Evolutionary conservation across 1,139 yeast genomes (phyloP).

Genomic region (Scheffersomyces illinoinensis): DNA sequence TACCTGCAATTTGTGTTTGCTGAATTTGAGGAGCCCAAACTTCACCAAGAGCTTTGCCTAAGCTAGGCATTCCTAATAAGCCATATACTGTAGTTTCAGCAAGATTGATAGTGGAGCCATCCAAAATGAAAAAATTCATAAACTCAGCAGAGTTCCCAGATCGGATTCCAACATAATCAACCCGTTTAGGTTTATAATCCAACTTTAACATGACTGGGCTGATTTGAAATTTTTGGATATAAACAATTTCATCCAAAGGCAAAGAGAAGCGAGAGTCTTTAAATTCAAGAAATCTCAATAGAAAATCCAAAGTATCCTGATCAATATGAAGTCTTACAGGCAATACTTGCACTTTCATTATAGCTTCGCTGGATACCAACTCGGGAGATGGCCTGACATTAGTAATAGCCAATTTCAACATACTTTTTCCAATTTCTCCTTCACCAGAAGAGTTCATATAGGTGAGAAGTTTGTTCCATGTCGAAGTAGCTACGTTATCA

Average conservation of each 20-base stretch:
- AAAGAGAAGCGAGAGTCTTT: conserved; percentile 68
- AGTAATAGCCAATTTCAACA: conserved; percentile 56
- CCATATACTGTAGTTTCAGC: conserved; percentile 71
- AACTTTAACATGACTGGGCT: conserved; percentile 64
- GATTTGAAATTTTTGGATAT: conserved; percentile 67
- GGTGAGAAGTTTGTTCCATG: conserved; percentile 86
- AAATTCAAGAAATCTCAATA: conserved; percentile 78
- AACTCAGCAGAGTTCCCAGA: conserved; percentile 87
- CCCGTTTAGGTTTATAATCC: conserved; percentile 90
- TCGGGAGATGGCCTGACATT: conserved; percentile 67
- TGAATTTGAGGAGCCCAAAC: conserved; percentile 89
- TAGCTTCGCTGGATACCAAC: conserved; percentile 70
- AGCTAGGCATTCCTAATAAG: conserved; percentile 64
- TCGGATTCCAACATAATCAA: conserved; percentile 79
- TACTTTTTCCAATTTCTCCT: conserved; percentile 67
- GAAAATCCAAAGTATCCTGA: conserved; percentile 87
- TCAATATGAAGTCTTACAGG: conserved; percentile 87
- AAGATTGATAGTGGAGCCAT: conserved; percentile 74
- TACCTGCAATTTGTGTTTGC: conserved; percentile 73
- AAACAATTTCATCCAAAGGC: conserved; percentile 61
- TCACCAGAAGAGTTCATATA: conserved; percentile 69
- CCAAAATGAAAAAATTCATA: conserved; percentile 83
- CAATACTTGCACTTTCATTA: conserved; percentile 54
- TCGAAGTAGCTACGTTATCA: conserved; percentile 84
- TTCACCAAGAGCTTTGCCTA: conserved; percentile 57